Evolutionary conservation across 2,329 filamentous ascomycete species (phyloP).

Genomic region (Hymenoscyphus scutula): DNA sequence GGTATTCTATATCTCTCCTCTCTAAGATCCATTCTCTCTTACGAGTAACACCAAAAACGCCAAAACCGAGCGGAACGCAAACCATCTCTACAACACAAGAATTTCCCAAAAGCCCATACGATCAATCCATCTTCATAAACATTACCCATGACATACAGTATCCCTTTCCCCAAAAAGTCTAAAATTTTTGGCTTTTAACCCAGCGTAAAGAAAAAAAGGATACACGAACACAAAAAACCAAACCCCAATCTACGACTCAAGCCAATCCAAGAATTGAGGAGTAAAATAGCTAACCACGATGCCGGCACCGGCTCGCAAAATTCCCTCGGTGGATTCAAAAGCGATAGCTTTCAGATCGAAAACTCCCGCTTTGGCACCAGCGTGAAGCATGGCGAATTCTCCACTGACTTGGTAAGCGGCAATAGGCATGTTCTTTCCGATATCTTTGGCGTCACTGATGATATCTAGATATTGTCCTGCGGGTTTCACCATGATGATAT

Average conservation of each 20-base stretch:
- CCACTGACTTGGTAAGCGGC: constrained; percentile 97
- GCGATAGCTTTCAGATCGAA: constrained; percentile 95
- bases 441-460: constrained; percentile 93
- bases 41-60: background rate
- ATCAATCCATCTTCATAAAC: background rate
- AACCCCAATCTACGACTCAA: constrained; percentile 47
- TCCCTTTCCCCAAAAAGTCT: background rate
- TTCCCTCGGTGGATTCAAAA: constrained; percentile 90
- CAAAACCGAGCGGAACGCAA: background rate
- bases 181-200: background rate
- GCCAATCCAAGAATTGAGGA: constrained; percentile 71
- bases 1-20: background rate
- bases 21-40: background rate
- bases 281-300: constrained; percentile 96
- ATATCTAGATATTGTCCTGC: constrained; percentile 95
- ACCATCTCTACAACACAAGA: background rate
- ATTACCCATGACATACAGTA: background rate
- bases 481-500: constrained; percentile 99
- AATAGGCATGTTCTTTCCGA: constrained; percentile 86
- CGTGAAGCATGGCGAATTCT: constrained; percentile 97
- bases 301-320: constrained; percentile 85
- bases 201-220: background rate
- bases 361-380: constrained; percentile 90
- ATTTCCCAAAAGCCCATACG: background rate
- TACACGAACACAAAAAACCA: background rate